These are phyloP conservation scores for Candida taoyuanica DNA, from an alignment of 805 yeast genomes.

Conservation along the genomic window DNA sequence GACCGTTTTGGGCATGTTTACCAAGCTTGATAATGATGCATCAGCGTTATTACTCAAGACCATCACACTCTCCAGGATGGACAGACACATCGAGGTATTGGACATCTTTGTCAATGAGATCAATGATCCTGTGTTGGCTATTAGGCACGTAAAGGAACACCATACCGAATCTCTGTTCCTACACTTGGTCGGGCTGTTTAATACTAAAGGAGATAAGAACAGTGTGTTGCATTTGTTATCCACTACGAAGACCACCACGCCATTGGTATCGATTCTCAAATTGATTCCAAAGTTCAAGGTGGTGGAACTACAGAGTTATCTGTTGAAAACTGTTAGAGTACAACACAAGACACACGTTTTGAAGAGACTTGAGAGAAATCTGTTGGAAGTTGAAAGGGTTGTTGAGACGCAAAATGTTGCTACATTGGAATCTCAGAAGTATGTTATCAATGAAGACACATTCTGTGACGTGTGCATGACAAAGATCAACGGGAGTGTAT, in stretches of 20 bases:
- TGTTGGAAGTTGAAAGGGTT: constrained; percentile 12
- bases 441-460: constrained; percentile 7
- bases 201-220: constrained; percentile 28
- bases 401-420: constrained; percentile 6
- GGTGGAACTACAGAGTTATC: constrained; percentile 16
- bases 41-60: no score
- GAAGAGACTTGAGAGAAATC: constrained; percentile 3
- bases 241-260: constrained; percentile 31
- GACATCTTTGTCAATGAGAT: constrained; percentile 55
- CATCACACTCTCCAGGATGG: constrained; percentile 52
- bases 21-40: no score
- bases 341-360: constrained; percentile 10
- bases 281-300: constrained; percentile 15
- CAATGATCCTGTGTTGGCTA: constrained; percentile 52
- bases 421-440: constrained; percentile 5
- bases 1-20: constrained; percentile 27
- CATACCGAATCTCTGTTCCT: constrained; percentile 30
- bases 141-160: constrained; percentile 41
- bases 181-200: constrained; percentile 34
- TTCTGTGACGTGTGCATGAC: constrained; percentile 14
- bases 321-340: constrained; percentile 17
- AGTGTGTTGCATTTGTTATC: constrained; percentile 38
- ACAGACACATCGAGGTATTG: constrained; percentile 59
- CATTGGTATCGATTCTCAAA: constrained; percentile 13
- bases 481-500: constrained; percentile 14